These are phyloP conservation scores for Neolentinus lepideus DNA, from an alignment of 1,284 basidiomycete genomes.

Conservation along the genomic window DNA sequence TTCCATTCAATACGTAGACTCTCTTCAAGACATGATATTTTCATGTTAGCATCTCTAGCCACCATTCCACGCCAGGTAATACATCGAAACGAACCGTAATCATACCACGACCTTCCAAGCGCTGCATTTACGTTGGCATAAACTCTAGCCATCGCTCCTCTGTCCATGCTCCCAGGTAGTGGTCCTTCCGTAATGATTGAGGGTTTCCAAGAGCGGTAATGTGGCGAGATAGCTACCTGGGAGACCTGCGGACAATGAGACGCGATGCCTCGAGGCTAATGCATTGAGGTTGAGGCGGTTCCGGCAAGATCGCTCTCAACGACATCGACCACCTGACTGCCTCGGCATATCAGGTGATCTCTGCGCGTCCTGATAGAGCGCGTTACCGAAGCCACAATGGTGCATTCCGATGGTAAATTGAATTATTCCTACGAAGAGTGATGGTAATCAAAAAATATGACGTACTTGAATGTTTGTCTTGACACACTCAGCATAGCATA, in stretches of 20 bases:
- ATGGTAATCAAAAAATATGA: too few species aligned
- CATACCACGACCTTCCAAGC: constrained; percentile 41
- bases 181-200: not conserved
- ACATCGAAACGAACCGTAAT: constrained; percentile 31
- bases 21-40: constrained; percentile 32
- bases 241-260: not conserved
- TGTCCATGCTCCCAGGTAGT: not conserved
- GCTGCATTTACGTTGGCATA: constrained; percentile 40
- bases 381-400: not conserved
- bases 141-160: constrained; percentile 16
- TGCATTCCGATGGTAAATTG: too few species aligned
- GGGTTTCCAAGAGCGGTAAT: not conserved
- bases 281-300: not conserved
- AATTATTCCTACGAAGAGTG: too few species aligned
- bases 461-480: too few species aligned
- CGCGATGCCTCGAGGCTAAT: not conserved
- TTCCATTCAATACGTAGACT: constrained; percentile 72
- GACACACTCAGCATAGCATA: too few species aligned
- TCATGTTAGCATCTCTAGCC: constrained; percentile 1
- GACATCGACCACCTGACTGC: not conserved
- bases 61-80: not conserved
- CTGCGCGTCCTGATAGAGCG: not conserved
- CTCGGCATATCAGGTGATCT: not conserved
- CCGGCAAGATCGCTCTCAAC: not conserved
- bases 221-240: not conserved